Conservation (phyloP, 768 basidiomycete species). For the Kwoniella heveanensis region DNA sequence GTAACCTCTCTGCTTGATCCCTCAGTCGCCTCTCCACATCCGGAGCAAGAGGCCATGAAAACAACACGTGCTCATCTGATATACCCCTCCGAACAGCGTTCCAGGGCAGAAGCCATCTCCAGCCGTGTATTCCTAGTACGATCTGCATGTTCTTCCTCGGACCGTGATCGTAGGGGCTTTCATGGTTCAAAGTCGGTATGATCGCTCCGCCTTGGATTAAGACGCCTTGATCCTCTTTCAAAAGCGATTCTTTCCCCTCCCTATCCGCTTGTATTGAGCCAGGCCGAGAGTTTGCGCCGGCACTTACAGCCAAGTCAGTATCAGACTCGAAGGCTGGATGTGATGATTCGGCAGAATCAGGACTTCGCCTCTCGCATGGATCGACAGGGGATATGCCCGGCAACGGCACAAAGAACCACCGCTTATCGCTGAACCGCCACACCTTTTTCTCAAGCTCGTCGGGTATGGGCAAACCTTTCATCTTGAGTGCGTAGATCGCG, state of each 20-base stretch:
- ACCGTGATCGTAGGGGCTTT: constrained; percentile 43
- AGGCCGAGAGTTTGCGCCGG: no score
- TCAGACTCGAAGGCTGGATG: no score
- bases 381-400: background rate
- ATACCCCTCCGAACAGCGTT: constrained; percentile 26
- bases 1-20: constrained; percentile 11
- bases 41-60: constrained; percentile 40
- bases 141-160: constrained; percentile 33
- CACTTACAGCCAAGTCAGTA: no score
- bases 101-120: constrained; percentile 42
- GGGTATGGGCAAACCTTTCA: constrained; percentile 17
- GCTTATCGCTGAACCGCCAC: constrained; percentile 17
- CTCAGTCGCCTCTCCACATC: constrained; percentile 17
- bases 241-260: no score
- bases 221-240: background rate
- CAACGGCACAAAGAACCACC: constrained; percentile 36
- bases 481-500: constrained; percentile 12
- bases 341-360: background rate
- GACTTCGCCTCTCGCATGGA: background rate
- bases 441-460: constrained; percentile 11
- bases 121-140: constrained; percentile 34
- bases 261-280: no score
- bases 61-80: constrained; percentile 20
- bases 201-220: constrained; percentile 20
- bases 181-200: constrained; percentile 20